A percentile compares a stretch with the other conserved stretches of the same genome.
These are phyloP conservation scores for Nakazawaea wyomingensis DNA, from an alignment of 805 yeast genomes.

Conservation along the genomic window DNA sequence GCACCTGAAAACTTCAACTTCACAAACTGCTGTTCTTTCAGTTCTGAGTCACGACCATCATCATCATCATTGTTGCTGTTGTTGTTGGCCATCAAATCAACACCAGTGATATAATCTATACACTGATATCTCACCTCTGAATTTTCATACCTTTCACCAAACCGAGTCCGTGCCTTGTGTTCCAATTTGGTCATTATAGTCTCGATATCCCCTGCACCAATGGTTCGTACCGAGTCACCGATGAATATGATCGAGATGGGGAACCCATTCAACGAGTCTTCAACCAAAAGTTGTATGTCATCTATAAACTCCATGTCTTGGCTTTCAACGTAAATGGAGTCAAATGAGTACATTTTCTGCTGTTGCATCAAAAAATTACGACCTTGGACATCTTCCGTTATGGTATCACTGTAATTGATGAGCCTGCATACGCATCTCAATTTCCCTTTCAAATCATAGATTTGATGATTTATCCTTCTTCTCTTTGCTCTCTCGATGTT, in stretches of 20 bases:
- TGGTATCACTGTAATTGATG: background rate
- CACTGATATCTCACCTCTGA: background rate
- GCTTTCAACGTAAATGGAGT: conserved; percentile 1
- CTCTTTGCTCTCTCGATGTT: conserved; percentile 2
- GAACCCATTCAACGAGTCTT: background rate
- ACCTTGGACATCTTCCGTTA: background rate
- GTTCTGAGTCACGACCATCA: too few relatives aligned
- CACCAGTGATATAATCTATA: background rate
- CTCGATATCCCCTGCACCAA: background rate
- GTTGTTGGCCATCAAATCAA: background rate
- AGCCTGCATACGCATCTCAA: conserved; percentile 8
- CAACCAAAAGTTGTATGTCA: conserved; percentile 2
- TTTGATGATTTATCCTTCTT: conserved; percentile 6
- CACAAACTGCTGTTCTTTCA: too few relatives aligned
- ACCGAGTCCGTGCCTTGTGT: background rate
- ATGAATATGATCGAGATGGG: background rate
- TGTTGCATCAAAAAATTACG: background rate
- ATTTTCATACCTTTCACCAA: too few relatives aligned
- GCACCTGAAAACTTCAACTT: too few relatives aligned
- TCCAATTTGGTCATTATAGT: background rate
- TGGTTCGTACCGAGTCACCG: background rate
- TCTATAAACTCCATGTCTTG: too few relatives aligned
- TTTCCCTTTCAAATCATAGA: conserved; percentile 8
- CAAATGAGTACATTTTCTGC: too few relatives aligned
- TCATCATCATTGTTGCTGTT: background rate